Conservation (phyloP, 305 asterid species). For the Petunia hybrid region DNA sequence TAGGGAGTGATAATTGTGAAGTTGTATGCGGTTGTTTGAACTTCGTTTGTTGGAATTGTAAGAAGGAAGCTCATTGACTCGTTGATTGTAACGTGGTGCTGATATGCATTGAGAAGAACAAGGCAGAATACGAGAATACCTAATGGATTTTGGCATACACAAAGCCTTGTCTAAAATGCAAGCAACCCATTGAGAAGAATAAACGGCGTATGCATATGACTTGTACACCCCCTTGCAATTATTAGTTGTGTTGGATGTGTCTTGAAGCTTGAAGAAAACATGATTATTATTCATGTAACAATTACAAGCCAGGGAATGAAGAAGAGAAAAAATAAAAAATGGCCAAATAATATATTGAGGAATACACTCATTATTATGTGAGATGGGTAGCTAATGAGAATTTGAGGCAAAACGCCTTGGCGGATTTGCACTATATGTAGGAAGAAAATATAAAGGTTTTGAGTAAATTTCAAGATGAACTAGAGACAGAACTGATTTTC, state of each 20-base stretch:
- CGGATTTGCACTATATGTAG: slow-evolving; percentile 22
- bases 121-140: slow-evolving; percentile 41
- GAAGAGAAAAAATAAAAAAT: neutral
- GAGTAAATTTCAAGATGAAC: neutral
- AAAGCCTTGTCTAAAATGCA: slow-evolving; percentile 58
- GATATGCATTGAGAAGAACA: slow-evolving; percentile 46
- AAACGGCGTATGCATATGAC: slow-evolving; percentile 55
- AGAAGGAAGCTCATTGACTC: slow-evolving; percentile 55
- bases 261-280: slow-evolving; percentile 24
- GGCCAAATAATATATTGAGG: slow-evolving; percentile 27
- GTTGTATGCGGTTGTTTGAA: slow-evolving; percentile 43
- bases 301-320: slow-evolving; percentile 1
- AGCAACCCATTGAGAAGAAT: slow-evolving; percentile 46
- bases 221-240: slow-evolving; percentile 37
- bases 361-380: slow-evolving; percentile 49
- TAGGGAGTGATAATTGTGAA: slow-evolving; percentile 36
- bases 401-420: slow-evolving; percentile 36
- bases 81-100: slow-evolving; percentile 46
- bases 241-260: slow-evolving; percentile 53
- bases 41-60: slow-evolving; percentile 51
- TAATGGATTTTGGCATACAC: slow-evolving; percentile 49
- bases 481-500: slow-evolving; percentile 30
- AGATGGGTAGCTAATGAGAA: slow-evolving; percentile 45
- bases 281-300: slow-evolving; percentile 36
- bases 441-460: slow-evolving; percentile 28